A percentile compares a stretch with the other conserved stretches of the same genome.
Conservation (phyloP, 2,329 filamentous ascomycete species). For the Microdochium nivale region DNA sequence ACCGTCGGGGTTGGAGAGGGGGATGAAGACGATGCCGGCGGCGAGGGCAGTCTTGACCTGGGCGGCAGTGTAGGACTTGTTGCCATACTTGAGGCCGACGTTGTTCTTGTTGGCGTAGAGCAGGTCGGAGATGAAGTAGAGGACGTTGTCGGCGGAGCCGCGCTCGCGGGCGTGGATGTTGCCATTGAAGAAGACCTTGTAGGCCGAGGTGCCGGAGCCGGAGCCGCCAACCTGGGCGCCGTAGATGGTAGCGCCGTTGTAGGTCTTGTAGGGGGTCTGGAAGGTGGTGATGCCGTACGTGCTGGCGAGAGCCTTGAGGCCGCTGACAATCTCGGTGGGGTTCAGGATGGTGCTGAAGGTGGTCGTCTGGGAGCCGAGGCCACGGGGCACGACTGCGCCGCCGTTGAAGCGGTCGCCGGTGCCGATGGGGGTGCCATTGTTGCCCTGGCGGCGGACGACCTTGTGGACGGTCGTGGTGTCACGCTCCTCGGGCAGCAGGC, state of each 20-base stretch:
- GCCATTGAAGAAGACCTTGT: conserved; percentile 13
- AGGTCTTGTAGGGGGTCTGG: conserved; percentile 31
- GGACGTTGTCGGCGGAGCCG: conserved; percentile 43
- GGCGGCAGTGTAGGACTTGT: conserved; percentile 38
- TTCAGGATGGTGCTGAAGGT: conserved; percentile 34
- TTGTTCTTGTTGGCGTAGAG: conserved; percentile 42
- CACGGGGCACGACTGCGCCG: conserved; percentile 26
- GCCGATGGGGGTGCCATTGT: conserved; percentile 25
- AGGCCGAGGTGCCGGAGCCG: conserved; percentile 13
- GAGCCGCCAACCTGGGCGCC: conserved; percentile 16
- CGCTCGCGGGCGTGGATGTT: conserved; percentile 44
- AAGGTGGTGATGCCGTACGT: conserved; percentile 30
- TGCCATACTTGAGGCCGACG: conserved; percentile 41
- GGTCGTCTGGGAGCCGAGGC: conserved; percentile 25
- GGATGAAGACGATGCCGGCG: conserved; percentile 43
- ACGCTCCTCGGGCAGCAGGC: conserved; percentile 29
- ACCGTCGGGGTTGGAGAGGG: conserved; percentile 46
- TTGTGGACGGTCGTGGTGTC: conserved; percentile 9
- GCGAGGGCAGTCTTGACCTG: conserved; percentile 42
- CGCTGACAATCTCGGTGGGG: conserved; percentile 33
- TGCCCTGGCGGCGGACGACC: conserved; percentile 5
- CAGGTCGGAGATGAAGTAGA: conserved; percentile 50
- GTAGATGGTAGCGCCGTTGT: conserved; percentile 28
- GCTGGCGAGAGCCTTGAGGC: conserved; percentile 30
- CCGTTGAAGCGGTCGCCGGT: conserved; percentile 31